Evolutionary conservation across 108 stramenopile genomes (phyloP), one percentile per base, ranked within the genome.

Genomic region (Nannochloropsis salina): DNA sequence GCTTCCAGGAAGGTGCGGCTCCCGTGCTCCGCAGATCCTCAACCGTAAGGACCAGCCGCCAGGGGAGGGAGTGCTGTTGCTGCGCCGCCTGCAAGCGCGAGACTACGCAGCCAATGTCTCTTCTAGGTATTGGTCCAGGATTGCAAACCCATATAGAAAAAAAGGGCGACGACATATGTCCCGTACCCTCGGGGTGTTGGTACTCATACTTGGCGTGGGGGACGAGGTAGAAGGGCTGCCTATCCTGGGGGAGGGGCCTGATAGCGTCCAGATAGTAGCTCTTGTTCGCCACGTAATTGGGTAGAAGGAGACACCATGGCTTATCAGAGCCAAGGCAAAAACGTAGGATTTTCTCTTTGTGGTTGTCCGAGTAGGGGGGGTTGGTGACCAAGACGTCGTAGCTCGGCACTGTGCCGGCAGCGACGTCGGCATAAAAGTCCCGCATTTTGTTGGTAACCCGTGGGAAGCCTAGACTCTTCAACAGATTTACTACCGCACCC

Each of bases 361-460:
- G 98, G 81, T 97, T 96, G 4, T 87, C 94, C 74, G 92, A 93
- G 87, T 98, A 99, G 2, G 98, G 98, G 20, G 98, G 98, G 87
- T 99, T 99, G 5, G 98, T 98, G 42, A 98, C 84, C 3, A 99
- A 86, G 0, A 96, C 92, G 88, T 99, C 96, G 85, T 92, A 92
- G 9, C 82, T 47, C 1, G 97, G 96, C 44, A 95, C 91, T 2
- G n/a, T 41, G 11, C 86, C 88, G 44, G 18, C 74, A 44, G n/a
- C 82, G 42, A 81, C 41, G 41, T 84, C 74, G 9, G 41, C 31
- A 44, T 93, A 93, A 81, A 92, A 93, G 89, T 93, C 93, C 85
- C 85, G 89, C 88, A 84, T 84, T 92, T 87, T 93, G 85, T 98
- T 97, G 91, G 94, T 92, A 41, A 98, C 96, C 80, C 94, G 91